Evolutionary conservation across 2,329 filamentous ascomycete genomes (phyloP), one percentile per base, ranked within the genome.

Genomic region (Pseudogymnoascus sp.): DNA sequence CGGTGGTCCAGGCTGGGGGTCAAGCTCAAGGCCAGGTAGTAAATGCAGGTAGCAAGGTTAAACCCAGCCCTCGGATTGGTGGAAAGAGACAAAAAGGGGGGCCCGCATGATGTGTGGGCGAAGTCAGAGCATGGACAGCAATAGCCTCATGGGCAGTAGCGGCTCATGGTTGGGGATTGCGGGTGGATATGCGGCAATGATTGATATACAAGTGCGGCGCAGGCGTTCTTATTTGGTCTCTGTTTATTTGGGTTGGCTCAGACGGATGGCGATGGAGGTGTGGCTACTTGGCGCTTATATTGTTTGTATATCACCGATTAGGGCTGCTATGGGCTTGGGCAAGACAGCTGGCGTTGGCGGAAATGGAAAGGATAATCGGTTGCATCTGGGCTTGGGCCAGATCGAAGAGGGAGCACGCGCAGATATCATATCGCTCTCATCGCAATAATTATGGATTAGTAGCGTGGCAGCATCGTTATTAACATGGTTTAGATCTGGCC

Each of bases 51-150:
- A 13, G 35, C 55, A 65, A 67, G 21, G 70, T 74, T n/a, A 74
- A 74, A 60, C 71, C 71, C 34, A 75, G 73, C 64, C 73, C 73
- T 37, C 68, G 72, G 61, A 72, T 73, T 63, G 68, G 65, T 26
- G 69, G 67, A 37, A 74, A 74, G 62, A 68, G 72, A 63, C 70
- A 74, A 61, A 74, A 74, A 62, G 65, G 64, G 57, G 66, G 65
- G 52, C 65, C 66, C 52, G 63, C 63, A 63, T 66, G 61, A 65
- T 35, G 30, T 59, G 19, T 21, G 18, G 23, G 26, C 18, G 35
- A 30, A 15, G 19, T 13, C 38, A 13, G 26, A 13, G 26, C 9
- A 26, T 19, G 26, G 26, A 13, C n/a, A 30, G 45, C 45, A 52
- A 52, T 52, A 30, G 10, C 45, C 13, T 18, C n/a, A 52, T 30